These are phyloP conservation scores for Ophiostoma montium DNA, from an alignment of 2,329 filamentous ascomycete genomes.

Conservation along the genomic window DNA sequence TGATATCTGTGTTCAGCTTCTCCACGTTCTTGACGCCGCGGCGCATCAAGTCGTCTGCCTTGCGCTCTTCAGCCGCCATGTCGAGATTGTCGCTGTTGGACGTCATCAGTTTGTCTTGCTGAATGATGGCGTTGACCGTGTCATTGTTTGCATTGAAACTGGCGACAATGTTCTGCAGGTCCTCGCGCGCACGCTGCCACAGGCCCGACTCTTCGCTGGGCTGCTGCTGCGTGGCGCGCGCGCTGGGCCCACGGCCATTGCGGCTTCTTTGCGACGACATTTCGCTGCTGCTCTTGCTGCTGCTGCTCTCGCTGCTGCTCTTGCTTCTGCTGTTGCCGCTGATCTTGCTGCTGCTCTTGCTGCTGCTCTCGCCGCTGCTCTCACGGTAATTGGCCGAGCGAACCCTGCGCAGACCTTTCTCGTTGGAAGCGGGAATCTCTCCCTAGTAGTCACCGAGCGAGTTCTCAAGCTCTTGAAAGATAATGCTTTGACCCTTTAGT, in stretches of 20 bases:
- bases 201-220: neutral
- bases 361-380: too few species aligned
- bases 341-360: too few species aligned
- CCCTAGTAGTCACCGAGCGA: too few species aligned
- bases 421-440: too few species aligned
- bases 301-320: too few species aligned
- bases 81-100: neutral
- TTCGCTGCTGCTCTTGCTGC: too few species aligned
- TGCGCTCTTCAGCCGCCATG: slow-evolving; percentile 13
- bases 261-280: neutral
- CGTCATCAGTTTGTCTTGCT: neutral
- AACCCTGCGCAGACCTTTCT: too few species aligned
- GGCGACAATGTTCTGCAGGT: neutral
- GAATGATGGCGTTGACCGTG: neutral
- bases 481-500: too few species aligned
- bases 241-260: neutral
- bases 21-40: slow-evolving; percentile 20
- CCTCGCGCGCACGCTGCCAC: neutral
- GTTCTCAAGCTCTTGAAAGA: too few species aligned
- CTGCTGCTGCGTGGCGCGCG: neutral
- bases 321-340: too few species aligned
- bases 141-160: neutral
- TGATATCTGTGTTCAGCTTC: slow-evolving; percentile 21
- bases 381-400: too few species aligned
- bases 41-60: slow-evolving; percentile 18